Conservation (phyloP, 208 protist species). For the Acanthamoeba triangularis region DNA sequence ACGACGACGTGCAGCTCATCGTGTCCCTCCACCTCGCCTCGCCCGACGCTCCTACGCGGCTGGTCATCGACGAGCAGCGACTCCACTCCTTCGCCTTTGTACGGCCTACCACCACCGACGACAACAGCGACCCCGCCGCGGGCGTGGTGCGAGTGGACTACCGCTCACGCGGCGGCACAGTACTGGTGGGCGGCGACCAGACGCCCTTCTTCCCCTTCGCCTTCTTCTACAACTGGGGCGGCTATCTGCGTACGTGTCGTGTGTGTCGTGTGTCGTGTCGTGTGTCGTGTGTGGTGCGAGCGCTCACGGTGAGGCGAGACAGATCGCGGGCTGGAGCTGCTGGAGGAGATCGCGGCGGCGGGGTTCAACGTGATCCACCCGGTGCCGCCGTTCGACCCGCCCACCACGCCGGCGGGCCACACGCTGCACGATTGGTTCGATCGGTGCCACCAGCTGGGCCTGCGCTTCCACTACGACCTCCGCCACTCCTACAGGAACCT, state of each 20-base stretch:
- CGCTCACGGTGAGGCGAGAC: no score
- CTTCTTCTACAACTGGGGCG: conserved; percentile 23
- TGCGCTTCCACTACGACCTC: background rate
- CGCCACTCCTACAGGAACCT: conserved; percentile 19
- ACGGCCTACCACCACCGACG: no score
- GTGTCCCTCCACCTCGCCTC: background rate
- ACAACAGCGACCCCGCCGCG: background rate
- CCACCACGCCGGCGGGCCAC: background rate
- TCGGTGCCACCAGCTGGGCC: background rate
- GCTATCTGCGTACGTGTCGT: background rate
- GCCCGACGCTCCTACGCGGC: no score
- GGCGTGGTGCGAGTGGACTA: background rate
- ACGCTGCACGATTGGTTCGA: background rate
- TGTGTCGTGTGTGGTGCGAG: no score
- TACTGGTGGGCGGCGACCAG: background rate
- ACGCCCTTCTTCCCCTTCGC: conserved; percentile 2
- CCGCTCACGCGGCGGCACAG: background rate
- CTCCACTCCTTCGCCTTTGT: background rate
- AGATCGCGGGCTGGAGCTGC: background rate
- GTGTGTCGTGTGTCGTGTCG: no score
- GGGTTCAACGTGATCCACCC: background rate
- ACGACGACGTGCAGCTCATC: background rate
- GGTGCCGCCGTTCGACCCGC: background rate
- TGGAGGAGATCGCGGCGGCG: background rate
- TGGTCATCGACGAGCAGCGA: background rate